A percentile compares a stretch with the other conserved stretches of the same genome.
phyloP scores from a whole-genome alignment of 2,329 filamentous ascomycete species.

The Huntiella savannae region DNA sequence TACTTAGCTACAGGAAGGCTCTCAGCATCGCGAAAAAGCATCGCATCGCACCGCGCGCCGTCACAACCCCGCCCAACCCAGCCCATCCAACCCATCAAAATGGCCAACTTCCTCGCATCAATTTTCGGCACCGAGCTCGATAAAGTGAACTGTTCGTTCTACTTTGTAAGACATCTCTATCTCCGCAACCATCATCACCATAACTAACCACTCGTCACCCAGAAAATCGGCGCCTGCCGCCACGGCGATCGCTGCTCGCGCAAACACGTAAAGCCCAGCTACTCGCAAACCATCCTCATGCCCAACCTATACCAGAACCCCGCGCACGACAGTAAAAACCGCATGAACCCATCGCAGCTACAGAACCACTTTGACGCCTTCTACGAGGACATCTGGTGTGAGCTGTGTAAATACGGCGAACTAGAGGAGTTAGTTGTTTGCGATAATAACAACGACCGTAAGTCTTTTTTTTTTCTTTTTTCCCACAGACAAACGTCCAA shows the following conservation, averaged over 20 bases:
- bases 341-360: conserved; percentile 89
- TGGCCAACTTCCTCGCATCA: conserved; percentile 97
- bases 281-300: conserved; percentile 92
- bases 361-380: conserved; percentile 99
- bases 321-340: conserved; percentile 86
- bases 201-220: conserved; percentile 18
- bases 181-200: not conserved
- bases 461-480: conserved; percentile 18
- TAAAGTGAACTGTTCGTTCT: conserved; percentile 99
- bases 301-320: conserved; percentile 99
- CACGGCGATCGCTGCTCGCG: conserved; percentile 96
- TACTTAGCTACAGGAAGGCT: not conserved
- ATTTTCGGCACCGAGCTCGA: conserved; percentile 99
- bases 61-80: conserved; percentile 4
- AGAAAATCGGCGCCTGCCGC: conserved; percentile 98
- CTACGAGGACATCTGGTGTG: conserved; percentile 99
- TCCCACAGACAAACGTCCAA: not conserved
- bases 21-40: not conserved
- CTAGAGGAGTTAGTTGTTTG: conserved; percentile 95
- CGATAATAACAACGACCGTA: conserved; percentile 97
- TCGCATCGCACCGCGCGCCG: not conserved
- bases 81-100: conserved; percentile 21
- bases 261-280: conserved; percentile 98
- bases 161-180: conserved; percentile 29
- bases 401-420: conserved; percentile 97